Evolutionary conservation across 805 yeast species (phyloP).

Genomic region (Hanseniaspora occidentalis): DNA sequence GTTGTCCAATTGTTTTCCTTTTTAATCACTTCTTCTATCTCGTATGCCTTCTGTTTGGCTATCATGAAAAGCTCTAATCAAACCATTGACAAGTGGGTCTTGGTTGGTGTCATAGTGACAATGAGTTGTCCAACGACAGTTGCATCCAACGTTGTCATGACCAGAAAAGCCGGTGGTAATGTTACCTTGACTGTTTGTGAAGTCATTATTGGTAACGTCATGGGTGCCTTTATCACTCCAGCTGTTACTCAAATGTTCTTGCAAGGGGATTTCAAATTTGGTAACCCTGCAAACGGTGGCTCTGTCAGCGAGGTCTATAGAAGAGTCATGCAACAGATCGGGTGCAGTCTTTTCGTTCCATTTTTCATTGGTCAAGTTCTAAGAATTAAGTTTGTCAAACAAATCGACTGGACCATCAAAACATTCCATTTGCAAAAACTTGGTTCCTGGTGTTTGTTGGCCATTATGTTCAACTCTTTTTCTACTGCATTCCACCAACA

Average conservation of each 20-base stretch:
- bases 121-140: constrained; percentile 89
- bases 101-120: constrained; percentile 72
- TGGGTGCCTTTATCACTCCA: constrained; percentile 84
- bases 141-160: constrained; percentile 87
- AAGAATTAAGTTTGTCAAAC: constrained; percentile 57
- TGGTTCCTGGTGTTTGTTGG: constrained; percentile 65
- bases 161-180: constrained; percentile 74
- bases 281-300: constrained; percentile 58
- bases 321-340: constrained; percentile 78
- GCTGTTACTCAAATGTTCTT: constrained; percentile 66
- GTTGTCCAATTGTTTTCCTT: constrained; percentile 58
- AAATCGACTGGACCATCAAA: constrained; percentile 45
- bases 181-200: constrained; percentile 68
- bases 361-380: constrained; percentile 77
- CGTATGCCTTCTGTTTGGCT: constrained; percentile 62
- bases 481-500: constrained; percentile 78
- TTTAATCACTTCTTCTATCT: constrained; percentile 54
- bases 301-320: constrained; percentile 46
- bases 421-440: constrained; percentile 56
- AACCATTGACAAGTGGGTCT: constrained; percentile 59
- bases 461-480: constrained; percentile 69
- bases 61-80: constrained; percentile 45
- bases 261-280: constrained; percentile 51
- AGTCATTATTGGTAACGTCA: constrained; percentile 70
- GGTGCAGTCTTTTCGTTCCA: constrained; percentile 74